These are phyloP conservation scores for Trichoderma sp. DNA, from an alignment of 2,329 filamentous ascomycete species.

Conservation along the genomic window DNA sequence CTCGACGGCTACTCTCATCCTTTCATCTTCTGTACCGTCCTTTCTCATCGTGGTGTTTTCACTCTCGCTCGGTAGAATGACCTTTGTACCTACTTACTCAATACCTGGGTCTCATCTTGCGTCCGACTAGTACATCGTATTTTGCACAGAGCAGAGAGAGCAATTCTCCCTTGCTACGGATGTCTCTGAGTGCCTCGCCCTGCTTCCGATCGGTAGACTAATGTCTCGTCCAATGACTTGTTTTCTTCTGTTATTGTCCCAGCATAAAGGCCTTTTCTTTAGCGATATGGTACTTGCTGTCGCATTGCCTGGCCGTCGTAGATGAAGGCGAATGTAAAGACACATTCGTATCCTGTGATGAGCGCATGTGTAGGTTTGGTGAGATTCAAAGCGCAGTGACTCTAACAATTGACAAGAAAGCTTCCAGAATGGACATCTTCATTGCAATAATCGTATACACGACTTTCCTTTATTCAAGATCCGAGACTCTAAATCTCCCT, in stretches of 20 bases:
- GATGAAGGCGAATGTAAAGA: no score
- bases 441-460: not conserved
- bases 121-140: no score
- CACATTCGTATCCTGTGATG: no score
- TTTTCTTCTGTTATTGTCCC: constrained; percentile 8
- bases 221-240: not conserved
- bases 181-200: not conserved
- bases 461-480: not conserved
- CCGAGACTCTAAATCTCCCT: not conserved
- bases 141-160: constrained; percentile 14
- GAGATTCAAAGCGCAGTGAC: no score
- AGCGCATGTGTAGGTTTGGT: no score
- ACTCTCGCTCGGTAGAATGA: no score
- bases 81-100: no score
- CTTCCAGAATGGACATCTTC: not conserved
- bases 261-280: not conserved
- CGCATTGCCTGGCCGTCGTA: not conserved
- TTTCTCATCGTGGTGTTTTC: not conserved
- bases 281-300: not conserved
- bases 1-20: no score
- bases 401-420: not conserved
- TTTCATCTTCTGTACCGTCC: not conserved
- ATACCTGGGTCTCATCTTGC: not conserved
- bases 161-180: not conserved
- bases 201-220: not conserved